Evolutionary conservation across 2,329 filamentous ascomycete species (phyloP).

Genomic region (Exophiala viscosa): DNA sequence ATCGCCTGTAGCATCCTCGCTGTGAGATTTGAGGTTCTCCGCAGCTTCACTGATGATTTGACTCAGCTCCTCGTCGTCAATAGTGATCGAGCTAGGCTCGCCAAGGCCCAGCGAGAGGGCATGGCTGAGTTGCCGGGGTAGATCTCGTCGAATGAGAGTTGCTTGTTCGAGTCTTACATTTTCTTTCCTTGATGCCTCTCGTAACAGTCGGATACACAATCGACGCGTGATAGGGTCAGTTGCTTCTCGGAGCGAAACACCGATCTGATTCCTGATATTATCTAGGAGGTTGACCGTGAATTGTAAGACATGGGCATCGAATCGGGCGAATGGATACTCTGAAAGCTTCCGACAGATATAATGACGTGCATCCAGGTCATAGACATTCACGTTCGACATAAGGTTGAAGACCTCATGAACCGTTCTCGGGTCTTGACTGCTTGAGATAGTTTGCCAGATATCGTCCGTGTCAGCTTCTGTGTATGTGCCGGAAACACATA

Average conservation of each 20-base stretch:
- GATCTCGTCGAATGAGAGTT: constrained; percentile 29
- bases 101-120: constrained; percentile 11
- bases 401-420: constrained; percentile 74
- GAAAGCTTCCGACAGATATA: constrained; percentile 70
- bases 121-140: constrained; percentile 14
- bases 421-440: constrained; percentile 79
- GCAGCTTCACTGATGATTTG: constrained; percentile 13
- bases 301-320: constrained; percentile 59
- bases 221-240: constrained; percentile 33
- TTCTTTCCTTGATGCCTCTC: constrained; percentile 62
- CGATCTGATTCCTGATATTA: constrained; percentile 43
- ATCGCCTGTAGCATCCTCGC: constrained; percentile 16
- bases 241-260: not conserved
- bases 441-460: constrained; percentile 78
- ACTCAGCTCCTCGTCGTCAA: constrained; percentile 13
- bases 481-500: constrained; percentile 75
- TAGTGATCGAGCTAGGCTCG: constrained; percentile 5
- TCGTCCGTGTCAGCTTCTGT: constrained; percentile 67
- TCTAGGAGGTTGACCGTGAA: constrained; percentile 59
- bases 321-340: constrained; percentile 59
- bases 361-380: constrained; percentile 42
- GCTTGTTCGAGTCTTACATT: constrained; percentile 50
- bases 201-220: constrained; percentile 64
- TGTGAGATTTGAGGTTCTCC: constrained; percentile 15
- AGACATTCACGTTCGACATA: constrained; percentile 50